Evolutionary conservation across 192 early-diverging fungal genomes (phyloP), one percentile per base, ranked within the genome.

Genomic region (Gaertneriomyces semiglobifer): DNA sequence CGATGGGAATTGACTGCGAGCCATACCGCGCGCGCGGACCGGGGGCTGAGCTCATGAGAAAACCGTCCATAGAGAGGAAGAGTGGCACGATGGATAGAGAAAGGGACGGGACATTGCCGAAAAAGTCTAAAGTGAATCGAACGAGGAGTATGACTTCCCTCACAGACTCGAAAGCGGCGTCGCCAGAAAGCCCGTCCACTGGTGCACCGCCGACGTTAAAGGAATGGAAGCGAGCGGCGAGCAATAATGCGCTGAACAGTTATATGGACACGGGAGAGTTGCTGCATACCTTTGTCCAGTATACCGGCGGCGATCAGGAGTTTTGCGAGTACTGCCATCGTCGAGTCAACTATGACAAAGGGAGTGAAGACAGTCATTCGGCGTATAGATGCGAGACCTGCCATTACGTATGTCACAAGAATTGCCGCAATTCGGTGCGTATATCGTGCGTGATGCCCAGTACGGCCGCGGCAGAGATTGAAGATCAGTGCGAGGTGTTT

Each of bases 371-470:
- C 11, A 16, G 57, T 6, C 68, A 45, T 18, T 39, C 66, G 8
- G 40, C 75, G 11, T 84, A 83, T 63, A 63, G 76, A 8, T 83
- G 81, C 51, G 81, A 83, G 76, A 64, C 79, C 7, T 84, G 82
- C 61, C 71, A 74, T 41, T 79, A 75, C 60, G 61, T 78, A 11
- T 82, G 81, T 53, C 82, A 84, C 46, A 71, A 74, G 56, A 60
- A 63, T n/a, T 84, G 82, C 60, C 69, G 82, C 9, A 78, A 79
- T 43, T 54, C 46, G n/a, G 72, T 71, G 1, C 64, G 63, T 47
- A 63, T 84, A 12, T 45, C 71, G 10, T 84, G 82, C 56, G 33
- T 74, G 4, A 78, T 74, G 44, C 46, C 69, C 9, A 52, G 65
- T 19, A 67, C 54, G 16, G 50, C 72, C 8, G 61, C 62, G 41